phyloP scores from a whole-genome alignment of 306 rosid species.

The Hippophae rhamnoides region DNA sequence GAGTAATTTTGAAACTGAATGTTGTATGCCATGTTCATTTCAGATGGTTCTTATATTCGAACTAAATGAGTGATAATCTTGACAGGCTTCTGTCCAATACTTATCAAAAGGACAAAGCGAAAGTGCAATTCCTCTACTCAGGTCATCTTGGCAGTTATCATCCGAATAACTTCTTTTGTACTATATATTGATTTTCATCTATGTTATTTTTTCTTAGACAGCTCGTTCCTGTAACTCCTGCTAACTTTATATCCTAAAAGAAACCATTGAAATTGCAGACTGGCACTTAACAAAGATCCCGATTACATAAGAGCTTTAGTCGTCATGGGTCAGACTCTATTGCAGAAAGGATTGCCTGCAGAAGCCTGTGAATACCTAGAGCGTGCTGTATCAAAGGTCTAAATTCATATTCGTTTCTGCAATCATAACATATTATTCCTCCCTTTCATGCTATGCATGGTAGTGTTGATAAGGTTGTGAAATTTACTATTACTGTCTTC shows the following conservation, averaged over 20 bases:
- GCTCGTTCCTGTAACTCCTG: slow-evolving; percentile 11
- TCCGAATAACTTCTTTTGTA: background rate
- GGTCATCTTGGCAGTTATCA: slow-evolving; percentile 36
- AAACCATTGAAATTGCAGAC: slow-evolving; percentile 18
- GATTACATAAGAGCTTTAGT: slow-evolving; percentile 57
- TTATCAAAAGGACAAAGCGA: slow-evolving; percentile 45
- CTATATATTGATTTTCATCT: background rate
- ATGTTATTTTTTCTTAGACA: slow-evolving; percentile 16
- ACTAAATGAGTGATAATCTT: slow-evolving; percentile 23
- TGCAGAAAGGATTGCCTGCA: slow-evolving; percentile 46
- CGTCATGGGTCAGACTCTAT: slow-evolving; percentile 65
- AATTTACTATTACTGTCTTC: too few species aligned
- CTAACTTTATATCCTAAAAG: slow-evolving; percentile 10
- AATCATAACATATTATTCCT: slow-evolving; percentile 12
- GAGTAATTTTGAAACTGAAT: slow-evolving; percentile 33
- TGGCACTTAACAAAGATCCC: slow-evolving; percentile 83
- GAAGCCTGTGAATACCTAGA: slow-evolving; percentile 60
- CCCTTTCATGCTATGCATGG: background rate
- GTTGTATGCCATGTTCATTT: background rate
- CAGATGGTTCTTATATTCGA: slow-evolving; percentile 8
- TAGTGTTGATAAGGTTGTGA: slow-evolving; percentile 1
- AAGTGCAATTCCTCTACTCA: slow-evolving; percentile 56
- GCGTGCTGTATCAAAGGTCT: slow-evolving; percentile 68
- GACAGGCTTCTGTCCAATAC: slow-evolving; percentile 67
- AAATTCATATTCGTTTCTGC: slow-evolving; percentile 1